Evolutionary conservation across 805 yeast species (phyloP), one percentile per base, ranked within the genome.

Genomic region (Wickerhamomyces ciferrii): DNA sequence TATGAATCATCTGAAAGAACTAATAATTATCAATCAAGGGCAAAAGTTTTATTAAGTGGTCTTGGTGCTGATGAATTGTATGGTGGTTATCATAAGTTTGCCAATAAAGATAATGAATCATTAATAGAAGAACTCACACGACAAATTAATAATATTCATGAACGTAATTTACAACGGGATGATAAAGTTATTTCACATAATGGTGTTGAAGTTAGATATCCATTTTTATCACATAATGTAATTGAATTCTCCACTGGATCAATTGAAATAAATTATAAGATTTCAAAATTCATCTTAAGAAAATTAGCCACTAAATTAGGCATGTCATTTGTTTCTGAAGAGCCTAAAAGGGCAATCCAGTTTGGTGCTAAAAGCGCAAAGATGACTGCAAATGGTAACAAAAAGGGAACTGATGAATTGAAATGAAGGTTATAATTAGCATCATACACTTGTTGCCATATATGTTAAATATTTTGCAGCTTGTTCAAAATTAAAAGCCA

Each of bases 281-380:
- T 65, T 2, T 67, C 76, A 48, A 90, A 90, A 60, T 68, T 65
- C 50, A 63, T 85, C 1, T 65, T 94, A 38, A 65, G 98, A 42
- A 63, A 68, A 42, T 58, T 87, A 8, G 97, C 97, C 0, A 53
- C 52, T 0, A 61, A 55, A 0, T 53, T 84, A 18, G 76, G 74
- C 0, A 60, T 88, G 31, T 60, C 52, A 0, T 74, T 72, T 61
- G 94, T 90, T 0, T 67, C 80, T 17, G 69, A 71, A 20, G 98
- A 94, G 59, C 79, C 85, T 1, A 94, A 94, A 60, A 72, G 99
- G 41, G 99, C 99, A 0, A 90, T 94, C 49, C 99, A 94, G 60
- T 94, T 94, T 64, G 99, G 99, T 0, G 87, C 98, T 0, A 83
- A 86, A 52, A 84, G 96, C 60, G 99, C 99, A 1, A 95, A 92